phyloP scores from a whole-genome alignment of 371 early-diverging fungal species.

The Mucor irregularis region DNA sequence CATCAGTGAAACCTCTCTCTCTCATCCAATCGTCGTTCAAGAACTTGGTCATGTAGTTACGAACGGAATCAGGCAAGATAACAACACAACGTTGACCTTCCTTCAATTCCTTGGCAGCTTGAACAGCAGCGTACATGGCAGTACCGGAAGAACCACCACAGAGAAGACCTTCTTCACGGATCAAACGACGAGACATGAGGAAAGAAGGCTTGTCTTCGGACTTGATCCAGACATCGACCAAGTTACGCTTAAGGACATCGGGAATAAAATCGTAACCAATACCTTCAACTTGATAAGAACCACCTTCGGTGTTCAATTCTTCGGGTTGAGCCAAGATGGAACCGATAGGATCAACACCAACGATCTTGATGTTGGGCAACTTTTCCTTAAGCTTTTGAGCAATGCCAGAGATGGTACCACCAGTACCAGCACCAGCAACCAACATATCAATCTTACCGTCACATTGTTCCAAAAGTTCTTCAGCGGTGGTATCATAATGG shows the following conservation, averaged over 20 bases:
- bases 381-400: conserved; percentile 92
- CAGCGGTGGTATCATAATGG: conserved; percentile 93
- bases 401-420: conserved; percentile 96
- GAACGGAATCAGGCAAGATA: conserved; percentile 92
- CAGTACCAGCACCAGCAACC: conserved; percentile 96
- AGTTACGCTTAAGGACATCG: conserved; percentile 77
- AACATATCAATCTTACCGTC: conserved; percentile 94
- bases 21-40: conserved; percentile 96
- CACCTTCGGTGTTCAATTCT: conserved; percentile 64
- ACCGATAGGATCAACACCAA: conserved; percentile 94
- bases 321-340: conserved; percentile 93
- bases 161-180: conserved; percentile 94
- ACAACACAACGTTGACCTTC: conserved; percentile 84
- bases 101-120: conserved; percentile 82
- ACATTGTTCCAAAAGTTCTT: conserved; percentile 83
- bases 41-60: conserved; percentile 98
- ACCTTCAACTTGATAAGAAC: conserved; percentile 88
- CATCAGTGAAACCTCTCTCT: conserved; percentile 70
- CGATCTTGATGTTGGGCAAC: conserved; percentile 82
- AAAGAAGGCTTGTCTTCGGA: conserved; percentile 93
- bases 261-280: conserved; percentile 98
- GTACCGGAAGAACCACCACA: conserved; percentile 95
- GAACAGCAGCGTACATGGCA: conserved; percentile 75
- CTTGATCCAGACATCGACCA: conserved; percentile 95
- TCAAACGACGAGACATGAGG: conserved; percentile 91